Percentiles rank a stretch among this genome's conserved stretches.
These are phyloP conservation scores for Lachancea thermotolerans DNA, from an alignment of 805 yeast genomes.

Conservation along the genomic window DNA sequence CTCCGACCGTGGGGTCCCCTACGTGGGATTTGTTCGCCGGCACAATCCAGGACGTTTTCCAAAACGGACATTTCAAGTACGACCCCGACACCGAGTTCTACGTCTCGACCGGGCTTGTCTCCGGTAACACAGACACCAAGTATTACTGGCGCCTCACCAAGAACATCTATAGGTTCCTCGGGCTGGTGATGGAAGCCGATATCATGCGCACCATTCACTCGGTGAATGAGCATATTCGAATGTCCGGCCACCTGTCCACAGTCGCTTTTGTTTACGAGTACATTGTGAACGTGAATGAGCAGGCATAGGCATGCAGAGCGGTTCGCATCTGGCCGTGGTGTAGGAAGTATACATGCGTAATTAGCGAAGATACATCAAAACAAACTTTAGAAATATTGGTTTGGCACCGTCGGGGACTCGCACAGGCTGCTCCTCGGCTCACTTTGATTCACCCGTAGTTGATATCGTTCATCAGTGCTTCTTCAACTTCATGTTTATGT, in stretches of 20 bases:
- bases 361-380: too few species aligned
- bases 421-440: too few species aligned
- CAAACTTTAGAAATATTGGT: too few species aligned
- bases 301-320: not conserved
- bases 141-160: conserved; percentile 50
- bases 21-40: conserved; percentile 43
- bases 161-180: conserved; percentile 46
- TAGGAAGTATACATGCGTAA: too few species aligned
- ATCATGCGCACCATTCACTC: conserved; percentile 43
- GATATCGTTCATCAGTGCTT: too few species aligned
- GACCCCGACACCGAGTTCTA: conserved; percentile 21
- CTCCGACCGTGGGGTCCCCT: conserved; percentile 31
- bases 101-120: conserved; percentile 44
- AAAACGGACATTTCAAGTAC: conserved; percentile 37
- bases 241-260: conserved; percentile 54
- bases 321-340: too few species aligned
- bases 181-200: conserved; percentile 14
- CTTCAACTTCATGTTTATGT: too few species aligned
- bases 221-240: conserved; percentile 51
- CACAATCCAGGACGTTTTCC: conserved; percentile 47
- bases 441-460: too few species aligned
- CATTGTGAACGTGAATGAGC: conserved; percentile 28
- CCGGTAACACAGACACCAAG: conserved; percentile 59
- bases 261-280: conserved; percentile 52
- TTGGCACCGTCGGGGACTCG: too few species aligned